phyloP scores from a whole-genome alignment of 306 rosid genomes.

The Vicia villosa region DNA sequence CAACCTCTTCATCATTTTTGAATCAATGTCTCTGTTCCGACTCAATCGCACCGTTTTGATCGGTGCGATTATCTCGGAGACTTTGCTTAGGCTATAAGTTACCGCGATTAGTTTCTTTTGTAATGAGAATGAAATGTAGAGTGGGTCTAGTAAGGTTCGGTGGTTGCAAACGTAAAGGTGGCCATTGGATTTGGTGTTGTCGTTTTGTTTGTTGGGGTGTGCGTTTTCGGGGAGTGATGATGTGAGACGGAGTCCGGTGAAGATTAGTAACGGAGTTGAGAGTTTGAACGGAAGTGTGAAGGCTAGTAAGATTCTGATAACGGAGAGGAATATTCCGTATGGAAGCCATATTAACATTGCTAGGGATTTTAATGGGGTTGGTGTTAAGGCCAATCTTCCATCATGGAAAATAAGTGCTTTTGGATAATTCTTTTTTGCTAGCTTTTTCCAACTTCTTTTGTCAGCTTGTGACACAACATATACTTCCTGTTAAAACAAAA shows the following conservation, averaged over 20 bases:
- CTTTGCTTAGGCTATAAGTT: slow-evolving; percentile 78
- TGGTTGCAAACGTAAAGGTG: slow-evolving; percentile 83
- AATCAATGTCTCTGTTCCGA: slow-evolving; percentile 53
- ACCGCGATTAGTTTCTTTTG: slow-evolving; percentile 51
- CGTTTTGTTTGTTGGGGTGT: not conserved
- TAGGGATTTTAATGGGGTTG: slow-evolving; percentile 45
- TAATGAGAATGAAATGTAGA: slow-evolving; percentile 52
- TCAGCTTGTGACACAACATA: slow-evolving; percentile 55
- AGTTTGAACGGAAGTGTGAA: slow-evolving; percentile 50
- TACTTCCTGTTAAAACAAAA: slow-evolving; percentile 54
- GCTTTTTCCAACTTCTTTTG: slow-evolving; percentile 63
- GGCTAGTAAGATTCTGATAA: slow-evolving; percentile 41
- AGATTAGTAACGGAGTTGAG: slow-evolving; percentile 45
- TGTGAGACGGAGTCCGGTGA: slow-evolving; percentile 53
- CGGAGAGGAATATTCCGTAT: slow-evolving; percentile 42
- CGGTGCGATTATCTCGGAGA: slow-evolving; percentile 74
- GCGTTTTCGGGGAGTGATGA: slow-evolving; percentile 27
- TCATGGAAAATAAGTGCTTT: slow-evolving; percentile 72
- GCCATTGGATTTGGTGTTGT: not conserved
- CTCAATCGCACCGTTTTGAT: slow-evolving; percentile 75
- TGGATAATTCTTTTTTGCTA: slow-evolving; percentile 52
- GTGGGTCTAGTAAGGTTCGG: slow-evolving; percentile 70
- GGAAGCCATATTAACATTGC: slow-evolving; percentile 72
- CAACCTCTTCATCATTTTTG: slow-evolving; percentile 48
- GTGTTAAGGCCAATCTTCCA: slow-evolving; percentile 70